A percentile compares a stretch with the other conserved stretches of the same genome.
These are phyloP conservation scores for Backusella luteola DNA, from an alignment of 192 early-diverging fungal species.

Conservation along the genomic window DNA sequence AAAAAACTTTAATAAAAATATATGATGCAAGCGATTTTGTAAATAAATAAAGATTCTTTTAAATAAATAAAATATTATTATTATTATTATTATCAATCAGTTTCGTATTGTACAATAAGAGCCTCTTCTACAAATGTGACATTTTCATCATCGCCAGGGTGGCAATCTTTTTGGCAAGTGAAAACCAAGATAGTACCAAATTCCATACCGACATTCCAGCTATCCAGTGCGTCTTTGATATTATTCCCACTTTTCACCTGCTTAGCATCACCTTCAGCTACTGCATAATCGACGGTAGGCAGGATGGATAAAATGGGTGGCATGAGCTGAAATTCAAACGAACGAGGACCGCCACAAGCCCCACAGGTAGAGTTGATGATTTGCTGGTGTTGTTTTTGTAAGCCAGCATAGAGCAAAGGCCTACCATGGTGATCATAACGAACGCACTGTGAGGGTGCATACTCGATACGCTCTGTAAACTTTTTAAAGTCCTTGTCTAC, in stretches of 20 bases:
- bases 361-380: conserved; percentile 52
- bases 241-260: conserved; percentile 33
- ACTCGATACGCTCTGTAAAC: conserved; percentile 69
- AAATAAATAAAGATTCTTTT: background rate
- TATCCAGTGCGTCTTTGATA: conserved; percentile 39
- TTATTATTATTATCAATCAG: conserved; percentile 18
- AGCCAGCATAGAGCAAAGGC: conserved; percentile 62
- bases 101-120: conserved; percentile 59
- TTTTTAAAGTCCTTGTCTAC: conserved; percentile 79
- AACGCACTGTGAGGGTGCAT: conserved; percentile 82
- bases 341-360: conserved; percentile 61
- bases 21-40: background rate
- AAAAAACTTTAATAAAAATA: background rate
- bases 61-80: background rate
- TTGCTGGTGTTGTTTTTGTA: conserved; percentile 13
- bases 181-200: conserved; percentile 87
- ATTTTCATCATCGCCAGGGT: conserved; percentile 28
- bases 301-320: conserved; percentile 76
- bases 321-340: conserved; percentile 95
- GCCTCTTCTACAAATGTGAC: conserved; percentile 62
- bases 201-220: conserved; percentile 79
- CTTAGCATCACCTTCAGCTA: conserved; percentile 31
- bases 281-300: conserved; percentile 55
- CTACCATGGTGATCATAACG: conserved; percentile 72
- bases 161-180: conserved; percentile 79